Conservation (phyloP, 192 early-diverging fungal species). For the Gryganskiella cystojenkinii region DNA sequence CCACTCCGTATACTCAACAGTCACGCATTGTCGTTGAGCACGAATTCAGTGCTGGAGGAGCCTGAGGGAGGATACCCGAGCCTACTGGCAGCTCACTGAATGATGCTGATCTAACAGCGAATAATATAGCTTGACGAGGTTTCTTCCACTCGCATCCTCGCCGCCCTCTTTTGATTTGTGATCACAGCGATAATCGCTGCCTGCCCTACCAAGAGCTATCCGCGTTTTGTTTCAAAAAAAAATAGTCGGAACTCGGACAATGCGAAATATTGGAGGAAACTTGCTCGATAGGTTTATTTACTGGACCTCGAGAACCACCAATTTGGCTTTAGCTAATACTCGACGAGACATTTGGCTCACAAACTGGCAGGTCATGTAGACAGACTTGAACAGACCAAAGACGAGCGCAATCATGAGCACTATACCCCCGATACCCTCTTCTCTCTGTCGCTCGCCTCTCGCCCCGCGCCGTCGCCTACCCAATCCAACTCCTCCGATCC, state of each 20-base stretch:
- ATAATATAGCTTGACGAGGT: no score
- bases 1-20: no score
- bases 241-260: constrained; percentile 34
- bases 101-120: no score
- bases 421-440: constrained; percentile 37
- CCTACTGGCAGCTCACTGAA: no score
- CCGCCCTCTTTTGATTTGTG: no score
- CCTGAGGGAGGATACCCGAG: no score
- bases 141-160: no score
- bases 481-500: constrained; percentile 36
- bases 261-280: constrained; percentile 36
- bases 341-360: constrained; percentile 34
- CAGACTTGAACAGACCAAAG: constrained; percentile 49
- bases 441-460: constrained; percentile 40
- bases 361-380: constrained; percentile 47
- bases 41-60: no score
- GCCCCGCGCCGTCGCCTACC: constrained; percentile 37
- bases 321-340: constrained; percentile 34
- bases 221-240: no score
- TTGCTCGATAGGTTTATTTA: background rate
- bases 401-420: constrained; percentile 41
- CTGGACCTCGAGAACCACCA: constrained; percentile 44
- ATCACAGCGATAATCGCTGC: no score
- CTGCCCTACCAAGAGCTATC: no score
- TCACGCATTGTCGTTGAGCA: no score